A percentile compares a stretch with the other conserved stretches of the same genome.
Conservation (phyloP, 345 rosid genomes). For the Salix suchowensis region DNA sequence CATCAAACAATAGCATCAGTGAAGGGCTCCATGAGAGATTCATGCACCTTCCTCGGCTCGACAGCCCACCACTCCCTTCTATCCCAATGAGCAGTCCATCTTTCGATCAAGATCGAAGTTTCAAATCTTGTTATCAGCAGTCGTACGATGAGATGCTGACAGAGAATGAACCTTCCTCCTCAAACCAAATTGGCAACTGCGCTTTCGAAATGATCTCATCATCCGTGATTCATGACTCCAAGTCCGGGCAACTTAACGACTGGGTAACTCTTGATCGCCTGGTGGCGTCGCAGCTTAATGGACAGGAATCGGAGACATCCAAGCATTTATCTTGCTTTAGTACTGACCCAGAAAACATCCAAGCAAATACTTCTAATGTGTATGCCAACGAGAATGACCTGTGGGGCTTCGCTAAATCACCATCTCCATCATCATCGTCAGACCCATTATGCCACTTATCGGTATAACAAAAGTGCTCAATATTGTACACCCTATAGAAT, state of each 20-base stretch:
- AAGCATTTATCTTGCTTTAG: slow-evolving; percentile 42
- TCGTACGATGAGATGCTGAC: slow-evolving; percentile 38
- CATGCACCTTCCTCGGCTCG: slow-evolving; percentile 71
- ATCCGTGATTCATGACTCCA: not conserved
- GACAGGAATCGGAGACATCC: slow-evolving; percentile 34
- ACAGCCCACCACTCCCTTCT: slow-evolving; percentile 44
- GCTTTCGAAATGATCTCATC: not conserved
- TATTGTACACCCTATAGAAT: not conserved
- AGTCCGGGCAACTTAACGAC: slow-evolving; percentile 35
- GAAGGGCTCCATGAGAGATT: slow-evolving; percentile 40
- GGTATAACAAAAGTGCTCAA: slow-evolving; percentile 32
- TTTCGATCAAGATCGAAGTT: slow-evolving; percentile 18
- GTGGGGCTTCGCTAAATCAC: slow-evolving; percentile 63
- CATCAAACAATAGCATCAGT: slow-evolving; percentile 17
- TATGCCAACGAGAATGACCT: slow-evolving; percentile 42
- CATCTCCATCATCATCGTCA: slow-evolving; percentile 46
- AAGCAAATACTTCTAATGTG: slow-evolving; percentile 9
- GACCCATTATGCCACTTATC: slow-evolving; percentile 55
- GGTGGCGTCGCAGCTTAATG: slow-evolving; percentile 93
- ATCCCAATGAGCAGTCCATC: slow-evolving; percentile 12
- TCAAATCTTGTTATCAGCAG: slow-evolving; percentile 22
- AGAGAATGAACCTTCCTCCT: slow-evolving; percentile 25
- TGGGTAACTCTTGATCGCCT: slow-evolving; percentile 85
- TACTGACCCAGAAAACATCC: slow-evolving; percentile 28
- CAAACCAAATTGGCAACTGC: slow-evolving; percentile 22